A percentile compares a stretch with the other conserved stretches of the same genome.
Conservation (phyloP, 768 basidiomycete species). For the Lentinula lateritia region DNA sequence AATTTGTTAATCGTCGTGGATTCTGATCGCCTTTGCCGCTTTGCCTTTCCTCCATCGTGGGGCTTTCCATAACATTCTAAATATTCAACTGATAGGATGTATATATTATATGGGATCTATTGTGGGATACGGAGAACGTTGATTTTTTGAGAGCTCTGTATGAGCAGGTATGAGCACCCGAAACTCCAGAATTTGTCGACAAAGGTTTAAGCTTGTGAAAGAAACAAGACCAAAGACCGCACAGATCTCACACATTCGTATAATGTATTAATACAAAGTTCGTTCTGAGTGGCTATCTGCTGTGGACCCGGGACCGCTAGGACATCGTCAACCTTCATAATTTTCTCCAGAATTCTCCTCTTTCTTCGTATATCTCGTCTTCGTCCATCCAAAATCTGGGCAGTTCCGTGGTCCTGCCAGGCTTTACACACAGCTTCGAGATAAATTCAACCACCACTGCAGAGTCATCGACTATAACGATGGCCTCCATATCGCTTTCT, state of each 20-base stretch:
- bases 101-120: too few relatives aligned
- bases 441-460: neutral
- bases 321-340: neutral
- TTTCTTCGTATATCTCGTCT: neutral
- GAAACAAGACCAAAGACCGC: neutral
- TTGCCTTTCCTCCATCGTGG: too few relatives aligned
- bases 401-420: neutral
- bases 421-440: neutral
- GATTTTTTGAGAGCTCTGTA: too few relatives aligned
- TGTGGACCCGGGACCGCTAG: neutral
- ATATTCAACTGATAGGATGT: neutral
- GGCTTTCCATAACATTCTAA: too few relatives aligned
- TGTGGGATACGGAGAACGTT: too few relatives aligned
- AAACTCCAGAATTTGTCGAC: too few relatives aligned
- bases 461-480: neutral
- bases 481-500: neutral
- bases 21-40: constrained; percentile 14
- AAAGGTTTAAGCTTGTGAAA: neutral
- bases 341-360: neutral
- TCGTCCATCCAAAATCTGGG: neutral
- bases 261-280: too few relatives aligned
- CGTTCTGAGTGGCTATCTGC: neutral
- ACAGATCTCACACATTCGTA: neutral
- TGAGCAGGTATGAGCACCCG: too few relatives aligned
- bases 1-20: constrained; percentile 49